Evolutionary conservation across 1,284 basidiomycete species (phyloP).

Genomic region (Porogramme epimiltina): DNA sequence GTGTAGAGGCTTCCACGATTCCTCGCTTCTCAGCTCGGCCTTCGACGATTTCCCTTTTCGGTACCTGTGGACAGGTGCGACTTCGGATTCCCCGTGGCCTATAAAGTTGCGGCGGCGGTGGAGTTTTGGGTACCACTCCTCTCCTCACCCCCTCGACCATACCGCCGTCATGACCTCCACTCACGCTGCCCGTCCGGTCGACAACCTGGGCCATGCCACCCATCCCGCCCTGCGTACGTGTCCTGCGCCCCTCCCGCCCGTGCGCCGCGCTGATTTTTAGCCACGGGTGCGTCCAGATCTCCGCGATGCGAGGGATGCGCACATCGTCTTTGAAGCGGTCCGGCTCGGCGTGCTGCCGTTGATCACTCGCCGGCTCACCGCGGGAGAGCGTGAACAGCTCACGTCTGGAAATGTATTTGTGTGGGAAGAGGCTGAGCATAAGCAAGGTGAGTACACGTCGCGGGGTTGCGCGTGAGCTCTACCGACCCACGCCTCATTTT

Average conservation of each 20-base stretch:
- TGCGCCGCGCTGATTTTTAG: not conserved
- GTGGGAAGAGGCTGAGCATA: conserved; percentile 81
- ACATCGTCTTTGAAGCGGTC: conserved; percentile 72
- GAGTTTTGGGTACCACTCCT: conserved; percentile 19
- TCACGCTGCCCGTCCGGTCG: conserved; percentile 18
- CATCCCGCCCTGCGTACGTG: conserved; percentile 34
- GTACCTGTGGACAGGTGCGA: conserved; percentile 25
- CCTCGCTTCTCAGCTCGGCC: conserved; percentile 27
- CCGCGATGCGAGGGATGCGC: conserved; percentile 60
- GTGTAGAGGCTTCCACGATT: conserved; percentile 23
- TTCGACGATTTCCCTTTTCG: conserved; percentile 28
- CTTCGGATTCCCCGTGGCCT: conserved; percentile 28
- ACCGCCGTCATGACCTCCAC: conserved; percentile 18
- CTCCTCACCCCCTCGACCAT: conserved; percentile 9
- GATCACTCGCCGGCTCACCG: conserved; percentile 66
- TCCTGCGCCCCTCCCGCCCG: not conserved
- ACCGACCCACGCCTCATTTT: conserved; percentile 17
- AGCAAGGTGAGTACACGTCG: conserved; percentile 36
- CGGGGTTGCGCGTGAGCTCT: not conserved
- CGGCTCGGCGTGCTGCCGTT: conserved; percentile 68
- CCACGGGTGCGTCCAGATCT: conserved; percentile 48
- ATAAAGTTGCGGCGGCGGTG: conserved; percentile 27
- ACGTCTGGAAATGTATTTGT: conserved; percentile 76
- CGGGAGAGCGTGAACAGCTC: conserved; percentile 67
- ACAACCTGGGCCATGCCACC: conserved; percentile 26